phyloP scores from a whole-genome alignment of 164 flowering plant species.

The grape (Vitis vinifera) region DNA sequence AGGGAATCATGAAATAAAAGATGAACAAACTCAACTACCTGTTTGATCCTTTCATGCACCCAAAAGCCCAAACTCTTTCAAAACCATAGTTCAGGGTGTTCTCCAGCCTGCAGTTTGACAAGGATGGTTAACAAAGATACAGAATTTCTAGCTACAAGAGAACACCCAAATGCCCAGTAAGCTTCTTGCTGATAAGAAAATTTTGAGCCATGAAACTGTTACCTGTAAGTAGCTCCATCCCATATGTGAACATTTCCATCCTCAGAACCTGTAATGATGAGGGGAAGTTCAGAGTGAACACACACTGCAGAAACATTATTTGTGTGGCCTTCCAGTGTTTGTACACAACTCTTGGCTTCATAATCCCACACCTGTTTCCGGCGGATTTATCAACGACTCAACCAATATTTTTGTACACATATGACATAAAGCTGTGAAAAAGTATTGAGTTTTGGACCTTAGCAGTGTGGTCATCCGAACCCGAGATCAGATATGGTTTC shows the following conservation, averaged over 20 bases:
- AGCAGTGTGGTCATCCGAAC: slow-evolving; percentile 51
- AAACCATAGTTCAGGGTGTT: too few relatives aligned
- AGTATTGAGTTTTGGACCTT: slow-evolving; percentile 23
- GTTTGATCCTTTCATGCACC: too few relatives aligned
- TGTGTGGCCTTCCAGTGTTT: slow-evolving; percentile 44
- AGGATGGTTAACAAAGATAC: too few relatives aligned
- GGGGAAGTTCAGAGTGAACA: slow-evolving; percentile 43
- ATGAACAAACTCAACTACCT: too few relatives aligned
- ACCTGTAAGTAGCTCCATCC: slow-evolving; percentile 45
- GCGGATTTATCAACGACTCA: not conserved
- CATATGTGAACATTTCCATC: slow-evolving; percentile 47
- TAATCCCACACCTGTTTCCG: slow-evolving; percentile 42
- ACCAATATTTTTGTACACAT: not conserved
- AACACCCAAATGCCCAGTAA: too few relatives aligned
- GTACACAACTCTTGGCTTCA: slow-evolving; percentile 35
- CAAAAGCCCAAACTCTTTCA: too few relatives aligned
- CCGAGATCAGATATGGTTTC: slow-evolving; percentile 39
- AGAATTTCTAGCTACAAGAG: too few relatives aligned
- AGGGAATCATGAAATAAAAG: too few relatives aligned
- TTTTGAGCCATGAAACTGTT: not conserved
- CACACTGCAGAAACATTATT: slow-evolving; percentile 46
- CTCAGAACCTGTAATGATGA: slow-evolving; percentile 46
- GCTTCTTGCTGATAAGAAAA: too few relatives aligned
- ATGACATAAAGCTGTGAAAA: not conserved
- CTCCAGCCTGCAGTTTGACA: too few relatives aligned